These are phyloP conservation scores for Trichoderma brevicompactum DNA, from an alignment of 2,329 filamentous ascomycete species.

Conservation along the genomic window DNA sequence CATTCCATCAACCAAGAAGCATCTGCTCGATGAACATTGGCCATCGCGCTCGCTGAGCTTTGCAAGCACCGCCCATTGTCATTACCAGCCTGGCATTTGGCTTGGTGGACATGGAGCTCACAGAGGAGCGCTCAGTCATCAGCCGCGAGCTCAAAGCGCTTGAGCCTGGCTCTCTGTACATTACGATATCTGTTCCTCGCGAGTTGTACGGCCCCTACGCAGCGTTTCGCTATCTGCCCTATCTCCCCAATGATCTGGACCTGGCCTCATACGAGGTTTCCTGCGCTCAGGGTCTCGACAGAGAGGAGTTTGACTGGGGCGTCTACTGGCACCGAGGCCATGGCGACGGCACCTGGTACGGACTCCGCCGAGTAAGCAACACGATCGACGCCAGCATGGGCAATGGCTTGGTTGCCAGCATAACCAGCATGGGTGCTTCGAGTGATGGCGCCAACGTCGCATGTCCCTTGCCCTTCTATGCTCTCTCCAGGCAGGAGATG, in stretches of 20 bases:
- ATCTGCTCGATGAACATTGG: neutral
- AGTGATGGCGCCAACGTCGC: neutral
- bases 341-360: slow-evolving; percentile 39
- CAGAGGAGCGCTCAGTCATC: slow-evolving; percentile 27
- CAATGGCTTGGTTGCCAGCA: neutral
- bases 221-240: slow-evolving; percentile 9
- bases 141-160: slow-evolving; percentile 32
- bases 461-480: slow-evolving; percentile 29
- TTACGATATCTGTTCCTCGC: slow-evolving; percentile 35
- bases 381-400: slow-evolving; percentile 27
- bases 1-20: neutral
- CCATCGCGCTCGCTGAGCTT: neutral
- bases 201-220: slow-evolving; percentile 8
- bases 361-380: slow-evolving; percentile 28
- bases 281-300: slow-evolving; percentile 32
- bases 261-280: slow-evolving; percentile 32
- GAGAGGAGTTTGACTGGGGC: slow-evolving; percentile 45
- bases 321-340: slow-evolving; percentile 42
- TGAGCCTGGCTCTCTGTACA: slow-evolving; percentile 36
- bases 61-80: neutral
- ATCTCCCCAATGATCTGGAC: slow-evolving; percentile 28
- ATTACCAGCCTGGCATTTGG: neutral
- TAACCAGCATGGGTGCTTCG: slow-evolving; percentile 1
- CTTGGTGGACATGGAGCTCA: neutral
- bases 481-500: slow-evolving; percentile 33